phyloP scores from a whole-genome alignment of 495 filamentous ascomycete species.

The Articulospora tetracladia region DNA sequence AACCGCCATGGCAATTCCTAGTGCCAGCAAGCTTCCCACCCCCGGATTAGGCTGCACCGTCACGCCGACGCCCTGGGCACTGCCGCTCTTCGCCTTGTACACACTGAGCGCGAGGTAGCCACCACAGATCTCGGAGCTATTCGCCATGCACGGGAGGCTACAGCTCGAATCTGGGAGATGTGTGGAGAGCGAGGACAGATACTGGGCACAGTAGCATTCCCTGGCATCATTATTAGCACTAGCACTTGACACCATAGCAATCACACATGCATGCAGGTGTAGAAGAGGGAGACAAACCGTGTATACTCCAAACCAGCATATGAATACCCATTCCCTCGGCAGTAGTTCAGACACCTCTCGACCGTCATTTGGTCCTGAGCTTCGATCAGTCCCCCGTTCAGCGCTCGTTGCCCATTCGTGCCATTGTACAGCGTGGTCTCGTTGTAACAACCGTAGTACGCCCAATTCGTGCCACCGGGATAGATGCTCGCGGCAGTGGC shows the following conservation, averaged over 20 bases:
- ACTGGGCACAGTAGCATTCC: conserved; percentile 48
- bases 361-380: conserved; percentile 37
- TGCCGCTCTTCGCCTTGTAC: conserved; percentile 16
- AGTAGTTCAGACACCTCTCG: conserved; percentile 37
- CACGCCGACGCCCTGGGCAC: conserved; percentile 5
- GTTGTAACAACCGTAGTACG: conserved; percentile 46
- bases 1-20: conserved; percentile 21
- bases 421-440: conserved; percentile 36
- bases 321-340: conserved; percentile 24
- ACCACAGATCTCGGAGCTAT: conserved; percentile 38
- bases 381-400: conserved; percentile 31
- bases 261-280: conserved; percentile 2
- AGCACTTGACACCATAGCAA: not conserved
- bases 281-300: conserved; percentile 27
- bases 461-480: conserved; percentile 4
- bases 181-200: conserved; percentile 28
- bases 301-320: conserved; percentile 47
- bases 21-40: conserved; percentile 16
- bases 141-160: conserved; percentile 40
- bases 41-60: conserved; percentile 5
- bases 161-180: conserved; percentile 34
- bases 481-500: conserved; percentile 9
- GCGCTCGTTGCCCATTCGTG: conserved; percentile 26
- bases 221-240: conserved; percentile 14
- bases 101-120: conserved; percentile 38